Conservation (phyloP, 768 basidiomycete genomes). For the Dioszegia hungarica region DNA sequence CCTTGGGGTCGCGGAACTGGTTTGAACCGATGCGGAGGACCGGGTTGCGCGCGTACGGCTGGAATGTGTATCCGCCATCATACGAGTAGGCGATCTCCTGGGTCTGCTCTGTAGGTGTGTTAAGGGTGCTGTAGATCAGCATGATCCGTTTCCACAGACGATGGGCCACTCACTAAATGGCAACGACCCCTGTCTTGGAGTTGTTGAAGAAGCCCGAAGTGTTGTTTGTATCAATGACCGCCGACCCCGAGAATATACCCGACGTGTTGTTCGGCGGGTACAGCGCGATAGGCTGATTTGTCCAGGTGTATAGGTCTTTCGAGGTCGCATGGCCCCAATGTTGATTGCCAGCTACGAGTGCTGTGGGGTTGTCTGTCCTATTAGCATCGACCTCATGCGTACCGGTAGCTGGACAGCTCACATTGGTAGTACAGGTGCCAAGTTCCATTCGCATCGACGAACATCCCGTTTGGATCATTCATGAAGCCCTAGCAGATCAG, state of each 20-base stretch:
- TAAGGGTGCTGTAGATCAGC: conserved; percentile 21
- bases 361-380: conserved; percentile 27
- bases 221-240: conserved; percentile 39
- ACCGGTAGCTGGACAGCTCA: conserved; percentile 3
- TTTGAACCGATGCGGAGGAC: conserved; percentile 27
- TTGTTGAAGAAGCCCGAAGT: conserved; percentile 42
- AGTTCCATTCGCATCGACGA: conserved; percentile 26
- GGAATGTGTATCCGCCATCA: conserved; percentile 39
- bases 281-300: conserved; percentile 40
- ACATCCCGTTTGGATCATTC: conserved; percentile 38
- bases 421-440: conserved; percentile 48
- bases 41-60: conserved; percentile 30
- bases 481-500: conserved; percentile 30
- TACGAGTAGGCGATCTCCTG: conserved; percentile 36
- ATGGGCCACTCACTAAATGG: conserved; percentile 24
- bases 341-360: conserved; percentile 36
- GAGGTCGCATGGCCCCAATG: conserved; percentile 47
- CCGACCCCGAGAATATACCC: conserved; percentile 34
- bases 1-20: conserved; percentile 45
- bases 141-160: not conserved
- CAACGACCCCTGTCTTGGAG: conserved; percentile 32
- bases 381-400: not conserved
- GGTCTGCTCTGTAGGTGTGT: conserved; percentile 26
- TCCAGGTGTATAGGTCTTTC: conserved; percentile 40
- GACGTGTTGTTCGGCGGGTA: conserved; percentile 26